Percentiles rank a stretch among this genome's conserved stretches.
These are phyloP conservation scores for Fusarium verrucosum DNA, from an alignment of 2,329 filamentous ascomycete genomes.

Conservation along the genomic window DNA sequence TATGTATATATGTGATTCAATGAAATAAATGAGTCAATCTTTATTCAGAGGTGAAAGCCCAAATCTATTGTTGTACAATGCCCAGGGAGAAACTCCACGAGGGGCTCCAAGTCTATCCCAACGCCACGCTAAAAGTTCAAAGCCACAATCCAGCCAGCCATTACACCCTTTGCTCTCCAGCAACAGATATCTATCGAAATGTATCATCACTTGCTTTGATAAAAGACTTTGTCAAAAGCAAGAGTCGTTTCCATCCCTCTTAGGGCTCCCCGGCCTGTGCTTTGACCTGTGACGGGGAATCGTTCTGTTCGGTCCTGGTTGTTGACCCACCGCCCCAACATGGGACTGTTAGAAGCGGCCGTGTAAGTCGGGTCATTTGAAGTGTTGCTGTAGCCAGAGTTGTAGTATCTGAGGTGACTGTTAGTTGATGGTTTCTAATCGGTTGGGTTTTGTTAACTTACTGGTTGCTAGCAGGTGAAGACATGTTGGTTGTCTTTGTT, in stretches of 20 bases:
- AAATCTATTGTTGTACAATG: constrained; percentile 26
- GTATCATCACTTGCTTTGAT: neutral
- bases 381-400: neutral
- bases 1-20: too few relatives aligned
- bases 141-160: constrained; percentile 1
- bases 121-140: constrained; percentile 29
- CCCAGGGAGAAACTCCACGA: neutral
- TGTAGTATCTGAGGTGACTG: constrained; percentile 7
- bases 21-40: neutral
- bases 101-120: constrained; percentile 14
- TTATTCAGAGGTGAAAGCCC: neutral
- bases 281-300: constrained; percentile 26
- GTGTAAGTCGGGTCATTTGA: constrained; percentile 29
- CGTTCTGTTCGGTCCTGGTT: constrained; percentile 18
- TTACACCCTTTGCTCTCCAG: neutral
- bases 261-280: constrained; percentile 16
- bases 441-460: constrained; percentile 1
- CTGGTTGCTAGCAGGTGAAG: constrained; percentile 19
- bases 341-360: constrained; percentile 1
- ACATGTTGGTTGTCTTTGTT: constrained; percentile 16
- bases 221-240: constrained; percentile 20
- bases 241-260: constrained; percentile 10
- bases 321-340: constrained; percentile 20
- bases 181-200: neutral
- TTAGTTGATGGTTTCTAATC: neutral